A percentile compares a stretch with the other conserved stretches of the same genome.
Evolutionary conservation across 2,329 filamentous ascomycete species (phyloP).

Genomic region (Fusarium xyrophilum): DNA sequence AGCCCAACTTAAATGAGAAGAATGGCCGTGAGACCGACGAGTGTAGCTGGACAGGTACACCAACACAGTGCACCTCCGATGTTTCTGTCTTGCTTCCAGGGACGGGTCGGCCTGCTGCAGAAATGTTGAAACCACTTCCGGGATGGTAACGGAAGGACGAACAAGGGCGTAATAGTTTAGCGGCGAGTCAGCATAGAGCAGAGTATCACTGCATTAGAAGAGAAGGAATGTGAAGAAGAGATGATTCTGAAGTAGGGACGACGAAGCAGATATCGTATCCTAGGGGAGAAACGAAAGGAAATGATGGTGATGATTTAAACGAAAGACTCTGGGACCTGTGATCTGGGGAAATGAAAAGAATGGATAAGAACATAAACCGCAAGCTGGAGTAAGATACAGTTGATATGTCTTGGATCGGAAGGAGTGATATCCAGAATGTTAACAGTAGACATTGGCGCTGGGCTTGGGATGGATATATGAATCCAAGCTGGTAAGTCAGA

Average conservation of each 20-base stretch:
- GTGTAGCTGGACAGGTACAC: conserved; percentile 26
- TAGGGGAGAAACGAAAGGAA: conserved; percentile 1
- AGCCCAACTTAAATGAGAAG: conserved; percentile 17
- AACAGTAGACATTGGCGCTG: conserved; percentile 15
- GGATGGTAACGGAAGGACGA: conserved; percentile 23
- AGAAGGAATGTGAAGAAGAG: conserved; percentile 18
- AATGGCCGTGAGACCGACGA: conserved; percentile 14
- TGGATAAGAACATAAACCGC: conserved; percentile 17
- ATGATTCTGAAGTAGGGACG: background rate
- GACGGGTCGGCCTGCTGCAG: conserved; percentile 30
- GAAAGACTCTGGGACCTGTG: conserved; percentile 7
- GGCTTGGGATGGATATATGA: conserved; percentile 40
- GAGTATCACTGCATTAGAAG: conserved; percentile 17
- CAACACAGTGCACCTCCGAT: conserved; percentile 31
- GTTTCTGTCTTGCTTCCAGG: conserved; percentile 20
- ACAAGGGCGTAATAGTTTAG: conserved; percentile 11
- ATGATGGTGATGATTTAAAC: background rate
- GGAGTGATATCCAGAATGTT: conserved; percentile 18
- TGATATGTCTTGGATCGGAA: conserved; percentile 12
- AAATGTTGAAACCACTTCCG: conserved; percentile 30
- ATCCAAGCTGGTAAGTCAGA: conserved; percentile 24
- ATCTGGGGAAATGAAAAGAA: conserved; percentile 8
- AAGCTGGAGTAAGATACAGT: background rate
- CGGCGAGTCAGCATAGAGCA: conserved; percentile 8
- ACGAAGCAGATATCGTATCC: background rate